phyloP scores from a whole-genome alignment of 768 basidiomycete species.

The Trametes villosa region DNA sequence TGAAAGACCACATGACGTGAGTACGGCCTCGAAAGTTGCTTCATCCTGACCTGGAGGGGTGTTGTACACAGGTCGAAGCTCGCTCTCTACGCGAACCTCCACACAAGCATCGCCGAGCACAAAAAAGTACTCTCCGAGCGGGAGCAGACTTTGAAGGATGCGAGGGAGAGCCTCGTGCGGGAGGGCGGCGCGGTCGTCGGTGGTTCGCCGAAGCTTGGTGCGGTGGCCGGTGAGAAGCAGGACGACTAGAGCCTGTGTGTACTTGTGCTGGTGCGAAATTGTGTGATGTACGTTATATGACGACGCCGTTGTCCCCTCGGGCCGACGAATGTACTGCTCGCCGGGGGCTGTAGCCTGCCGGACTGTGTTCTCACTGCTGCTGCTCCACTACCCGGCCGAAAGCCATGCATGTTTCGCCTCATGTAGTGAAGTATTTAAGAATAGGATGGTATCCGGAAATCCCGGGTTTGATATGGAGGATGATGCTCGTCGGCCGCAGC shows the following conservation, averaged over 20 bases:
- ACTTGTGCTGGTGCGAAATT: background rate
- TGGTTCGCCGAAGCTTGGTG: background rate
- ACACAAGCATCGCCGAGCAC: slow-evolving; percentile 48
- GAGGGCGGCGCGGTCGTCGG: slow-evolving; percentile 46
- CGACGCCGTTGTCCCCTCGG: too few relatives aligned
- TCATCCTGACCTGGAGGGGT: background rate
- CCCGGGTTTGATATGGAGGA: too few relatives aligned
- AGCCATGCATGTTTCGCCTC: too few relatives aligned
- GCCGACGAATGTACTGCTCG: too few relatives aligned
- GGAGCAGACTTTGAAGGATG: slow-evolving; percentile 42
- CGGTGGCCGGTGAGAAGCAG: background rate
- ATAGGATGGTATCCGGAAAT: too few relatives aligned
- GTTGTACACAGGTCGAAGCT: slow-evolving; percentile 46
- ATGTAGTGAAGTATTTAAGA: too few relatives aligned
- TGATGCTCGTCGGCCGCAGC: too few relatives aligned
- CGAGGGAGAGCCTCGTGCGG: slow-evolving; percentile 40
- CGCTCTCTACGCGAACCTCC: slow-evolving; percentile 49
- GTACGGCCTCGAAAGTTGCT: slow-evolving; percentile 20
- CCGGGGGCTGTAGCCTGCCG: too few relatives aligned
- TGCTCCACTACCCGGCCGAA: too few relatives aligned
- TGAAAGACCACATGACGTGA: slow-evolving; percentile 56
- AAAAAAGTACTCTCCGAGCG: slow-evolving; percentile 44
- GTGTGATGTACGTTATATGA: background rate
- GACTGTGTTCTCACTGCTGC: too few relatives aligned
- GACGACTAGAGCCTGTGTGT: background rate